Evolutionary conservation across 1,139 yeast genomes (phyloP), one percentile per base, ranked within the genome.

Genomic region (Magnusiomyces tetraspermus): DNA sequence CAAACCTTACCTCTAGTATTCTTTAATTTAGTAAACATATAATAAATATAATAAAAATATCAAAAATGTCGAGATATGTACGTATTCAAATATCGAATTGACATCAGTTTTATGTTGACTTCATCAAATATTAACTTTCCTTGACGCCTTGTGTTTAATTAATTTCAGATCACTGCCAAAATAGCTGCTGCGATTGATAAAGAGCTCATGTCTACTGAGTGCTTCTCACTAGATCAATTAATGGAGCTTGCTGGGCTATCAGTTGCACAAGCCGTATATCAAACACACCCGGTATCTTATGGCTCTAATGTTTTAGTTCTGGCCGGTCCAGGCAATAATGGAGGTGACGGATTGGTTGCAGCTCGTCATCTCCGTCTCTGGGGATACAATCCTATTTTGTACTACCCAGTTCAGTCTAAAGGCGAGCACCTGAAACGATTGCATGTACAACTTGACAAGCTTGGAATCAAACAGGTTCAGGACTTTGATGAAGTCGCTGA

Each of bases 231-330:
- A 52, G 97, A 90, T 65, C 98, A 92, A 63, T 71, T 92, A 65
- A 90, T 92, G 98, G 98, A 92, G 69, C 73, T 92, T 49, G 98
- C 98, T 0, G 98, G 98, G 0, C 74, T 90, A 31, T 81, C 97
- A 1, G 97, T 90, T 11, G 97, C 98, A 3, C 88, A 89, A 61
- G 89, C 96, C 0, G 76, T 90, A 1, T 80, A 78, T 63, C 76
- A 75, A 54, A 75, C 82, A 40, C 85, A 74, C 55, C 87, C 92
- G 8, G 67, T 28, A 51, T 66, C 37, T 57, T 10, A 67, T 52
- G 51, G 48, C 3, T 5, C n/a, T 67, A 73, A 72, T 43, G 80
- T 90, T 0, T 70, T 90, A 49, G 78, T 92, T 2, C 72, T 90
- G 6, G 88, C 83, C 6, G 98, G 98, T 0, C 97, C 97, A 0